Evolutionary conservation across 495 filamentous ascomycete genomes (phyloP), one percentile per base, ranked within the genome.

Genomic region (Evernia prunastri): DNA sequence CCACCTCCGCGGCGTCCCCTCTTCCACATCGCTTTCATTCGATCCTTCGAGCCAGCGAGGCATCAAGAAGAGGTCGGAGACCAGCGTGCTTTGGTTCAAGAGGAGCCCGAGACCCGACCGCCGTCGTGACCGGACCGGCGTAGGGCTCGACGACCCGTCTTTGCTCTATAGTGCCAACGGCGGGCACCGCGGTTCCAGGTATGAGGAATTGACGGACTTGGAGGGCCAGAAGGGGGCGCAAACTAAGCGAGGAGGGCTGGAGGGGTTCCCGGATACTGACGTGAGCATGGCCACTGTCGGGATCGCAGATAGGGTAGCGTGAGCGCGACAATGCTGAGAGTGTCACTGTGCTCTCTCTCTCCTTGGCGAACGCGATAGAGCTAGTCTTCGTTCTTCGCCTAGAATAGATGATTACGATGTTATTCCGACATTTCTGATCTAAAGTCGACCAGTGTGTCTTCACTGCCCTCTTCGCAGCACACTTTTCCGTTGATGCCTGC

Each of bases 1-100:
- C 20, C 70, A 69, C 53, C 58, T 69, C 40, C 43, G 20, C 42
- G 20, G 42, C 7, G 42, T 3, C 20, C 17, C 42, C 27, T 17
- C 45, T 23, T 27, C 45, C 23, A 51, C 23, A 27, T 51, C 45
- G 4, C 4, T 29, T 0, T 51, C 23, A 4, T 51, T 51, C 25
- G n/a, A 12, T 12, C 45, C 45, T 27, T 27, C 15, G 23, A 25
- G 6, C 45, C 45, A 49, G 15, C 45, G 45, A 23, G 12, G 36
- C 36, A n/a, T n/a, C n/a, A n/a, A n/a, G n/a, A n/a, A n/a, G n/a
- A n/a, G n/a, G n/a, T 12, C 36, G 12, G 36, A 37, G 12, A 37
- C 7, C 6, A 37, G 36, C 36, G 12, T 12, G 36, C 36, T 6
- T 12, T 37, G 36, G 36, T 37, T 12, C 7, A 37, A 37, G n/a